Percentiles rank a stretch among this genome's conserved stretches.
These are phyloP conservation scores for Barbatosphaeria neglecta DNA, from an alignment of 495 filamentous ascomycete species.

Conservation along the genomic window DNA sequence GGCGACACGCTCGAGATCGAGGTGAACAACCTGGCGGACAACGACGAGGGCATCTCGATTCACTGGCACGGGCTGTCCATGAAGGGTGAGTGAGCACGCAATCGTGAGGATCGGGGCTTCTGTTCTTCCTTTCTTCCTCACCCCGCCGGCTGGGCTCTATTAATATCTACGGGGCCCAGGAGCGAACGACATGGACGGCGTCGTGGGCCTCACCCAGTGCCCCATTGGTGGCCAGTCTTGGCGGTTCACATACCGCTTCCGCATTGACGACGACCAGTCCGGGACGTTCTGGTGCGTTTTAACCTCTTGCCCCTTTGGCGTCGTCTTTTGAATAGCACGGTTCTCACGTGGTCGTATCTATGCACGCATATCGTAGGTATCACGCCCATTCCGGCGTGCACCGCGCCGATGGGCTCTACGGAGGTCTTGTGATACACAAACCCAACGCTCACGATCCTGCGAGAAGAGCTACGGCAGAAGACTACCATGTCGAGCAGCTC, in stretches of 20 bases:
- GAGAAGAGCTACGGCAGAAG: neutral
- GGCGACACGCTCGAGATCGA: slow-evolving; percentile 5
- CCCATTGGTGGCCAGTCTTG: neutral
- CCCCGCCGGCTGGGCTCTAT: no score
- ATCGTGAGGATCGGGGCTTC: neutral
- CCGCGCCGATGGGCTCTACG: slow-evolving; percentile 6
- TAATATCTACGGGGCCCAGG: neutral
- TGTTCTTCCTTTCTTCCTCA: neutral
- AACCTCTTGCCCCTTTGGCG: no score
- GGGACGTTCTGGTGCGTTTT: slow-evolving; percentile 6
- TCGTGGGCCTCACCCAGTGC: slow-evolving; percentile 5
- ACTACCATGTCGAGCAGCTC: slow-evolving; percentile 23
- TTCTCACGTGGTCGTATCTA: neutral
- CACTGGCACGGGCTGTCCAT: slow-evolving; percentile 9
- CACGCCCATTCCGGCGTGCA: slow-evolving; percentile 4
- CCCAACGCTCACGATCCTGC: no score
- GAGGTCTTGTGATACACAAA: slow-evolving; percentile 5
- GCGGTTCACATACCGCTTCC: slow-evolving; percentile 5
- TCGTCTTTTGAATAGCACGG: no score
- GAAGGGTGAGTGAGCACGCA: slow-evolving; percentile 1
- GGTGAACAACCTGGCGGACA: slow-evolving; percentile 1
- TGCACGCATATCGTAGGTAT: neutral
- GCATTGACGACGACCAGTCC: slow-evolving; percentile 1
- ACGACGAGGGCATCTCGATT: slow-evolving; percentile 6
- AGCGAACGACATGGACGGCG: slow-evolving; percentile 7